Conservation (phyloP, 169 alveolate species). For the Blepharisma undulans region DNA sequence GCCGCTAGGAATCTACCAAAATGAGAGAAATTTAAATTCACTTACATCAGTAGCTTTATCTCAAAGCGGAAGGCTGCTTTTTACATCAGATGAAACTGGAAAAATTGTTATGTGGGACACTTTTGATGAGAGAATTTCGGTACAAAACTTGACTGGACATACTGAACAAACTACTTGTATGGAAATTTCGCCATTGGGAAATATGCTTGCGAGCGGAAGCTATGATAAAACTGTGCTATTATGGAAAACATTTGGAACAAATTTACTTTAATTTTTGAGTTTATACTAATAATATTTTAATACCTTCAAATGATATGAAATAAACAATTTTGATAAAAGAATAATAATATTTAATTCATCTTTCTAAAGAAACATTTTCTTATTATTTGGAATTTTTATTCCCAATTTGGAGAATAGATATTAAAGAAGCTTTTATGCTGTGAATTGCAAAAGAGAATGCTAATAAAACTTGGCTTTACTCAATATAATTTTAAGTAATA, state of each 20-base stretch:
- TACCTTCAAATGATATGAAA: too few relatives aligned
- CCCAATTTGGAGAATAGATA: too few relatives aligned
- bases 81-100: constrained; percentile 4
- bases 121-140: neutral
- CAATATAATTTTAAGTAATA: too few relatives aligned
- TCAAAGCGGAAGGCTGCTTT: constrained; percentile 16
- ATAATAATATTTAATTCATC: too few relatives aligned
- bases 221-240: neutral
- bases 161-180: neutral
- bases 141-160: neutral
- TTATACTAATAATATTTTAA: too few relatives aligned
- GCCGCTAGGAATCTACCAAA: neutral
- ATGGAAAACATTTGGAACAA: neutral
- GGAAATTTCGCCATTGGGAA: neutral
- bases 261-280: too few relatives aligned
- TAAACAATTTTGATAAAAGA: too few relatives aligned
- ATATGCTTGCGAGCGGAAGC: neutral
- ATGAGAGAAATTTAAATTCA: neutral
- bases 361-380: too few relatives aligned
- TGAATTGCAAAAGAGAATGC: too few relatives aligned
- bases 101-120: constrained; percentile 17
- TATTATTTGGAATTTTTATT: too few relatives aligned
- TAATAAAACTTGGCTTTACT: too few relatives aligned
- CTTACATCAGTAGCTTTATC: neutral
- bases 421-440: too few relatives aligned